Evolutionary conservation across 805 yeast species (phyloP).

Genomic region (Yamadazyma endophytica): DNA sequence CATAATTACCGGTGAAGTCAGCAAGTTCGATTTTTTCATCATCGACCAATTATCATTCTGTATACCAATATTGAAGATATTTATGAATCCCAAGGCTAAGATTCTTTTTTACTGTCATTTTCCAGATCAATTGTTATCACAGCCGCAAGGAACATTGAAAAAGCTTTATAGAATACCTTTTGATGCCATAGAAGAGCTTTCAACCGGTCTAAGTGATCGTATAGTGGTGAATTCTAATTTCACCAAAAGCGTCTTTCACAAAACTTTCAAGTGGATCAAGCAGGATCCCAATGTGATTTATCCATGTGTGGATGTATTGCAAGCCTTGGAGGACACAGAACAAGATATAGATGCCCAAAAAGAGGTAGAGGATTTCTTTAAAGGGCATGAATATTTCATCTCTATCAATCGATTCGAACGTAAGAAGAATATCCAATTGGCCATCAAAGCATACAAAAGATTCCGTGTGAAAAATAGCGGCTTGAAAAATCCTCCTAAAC

Average conservation of each 20-base stretch:
- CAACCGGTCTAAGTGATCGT: constrained; percentile 71
- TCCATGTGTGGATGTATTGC: constrained; percentile 66
- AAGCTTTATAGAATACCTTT: constrained; percentile 74
- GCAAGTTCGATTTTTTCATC: constrained; percentile 63
- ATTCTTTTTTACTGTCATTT: constrained; percentile 91
- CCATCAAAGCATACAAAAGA: constrained; percentile 61
- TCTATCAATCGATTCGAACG: constrained; percentile 88
- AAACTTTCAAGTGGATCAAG: constrained; percentile 50
- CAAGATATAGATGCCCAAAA: constrained; percentile 19
- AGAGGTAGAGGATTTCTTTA: constrained; percentile 33
- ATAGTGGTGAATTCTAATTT: constrained; percentile 86
- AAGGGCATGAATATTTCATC: constrained; percentile 44
- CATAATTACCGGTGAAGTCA: constrained; percentile 46
- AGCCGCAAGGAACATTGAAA: constrained; percentile 50
- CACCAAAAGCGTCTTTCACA: constrained; percentile 64
- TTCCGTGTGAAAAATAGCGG: constrained; percentile 30
- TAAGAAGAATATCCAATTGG: constrained; percentile 78
- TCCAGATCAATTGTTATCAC: constrained; percentile 81
- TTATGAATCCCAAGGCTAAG: constrained; percentile 37
- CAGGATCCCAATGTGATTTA: constrained; percentile 56
- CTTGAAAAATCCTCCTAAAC: constrained; percentile 30
- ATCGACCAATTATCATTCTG: constrained; percentile 88
- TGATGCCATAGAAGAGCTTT: constrained; percentile 76
- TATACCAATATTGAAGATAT: constrained; percentile 62
- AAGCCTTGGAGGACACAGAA: constrained; percentile 13